Percentiles rank a stretch among this genome's conserved stretches.
Conservation (phyloP, 2,329 filamentous ascomycete species). For the Balansia obtecta region DNA sequence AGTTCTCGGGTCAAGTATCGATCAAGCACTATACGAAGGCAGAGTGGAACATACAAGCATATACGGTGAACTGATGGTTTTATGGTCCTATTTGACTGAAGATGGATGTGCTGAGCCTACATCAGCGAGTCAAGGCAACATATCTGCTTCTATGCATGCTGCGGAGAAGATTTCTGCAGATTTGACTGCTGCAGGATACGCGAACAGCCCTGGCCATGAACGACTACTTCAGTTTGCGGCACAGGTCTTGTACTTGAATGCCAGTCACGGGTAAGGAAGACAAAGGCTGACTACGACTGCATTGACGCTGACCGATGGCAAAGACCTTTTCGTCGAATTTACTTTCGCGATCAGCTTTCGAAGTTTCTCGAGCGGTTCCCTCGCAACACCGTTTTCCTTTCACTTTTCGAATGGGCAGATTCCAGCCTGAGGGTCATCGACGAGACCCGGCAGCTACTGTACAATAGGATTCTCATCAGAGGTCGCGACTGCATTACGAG, state of each 20-base stretch:
- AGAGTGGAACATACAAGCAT: slow-evolving; percentile 35
- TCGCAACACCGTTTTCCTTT: slow-evolving; percentile 62
- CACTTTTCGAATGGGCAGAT: slow-evolving; percentile 62
- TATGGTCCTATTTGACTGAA: slow-evolving; percentile 54
- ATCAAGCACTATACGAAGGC: slow-evolving; percentile 41
- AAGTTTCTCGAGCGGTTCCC: slow-evolving; percentile 55
- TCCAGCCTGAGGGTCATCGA: slow-evolving; percentile 61
- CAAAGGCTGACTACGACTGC: background rate
- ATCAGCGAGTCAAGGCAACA: slow-evolving; percentile 39
- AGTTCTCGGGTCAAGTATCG: slow-evolving; percentile 38
- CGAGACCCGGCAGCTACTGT: slow-evolving; percentile 56
- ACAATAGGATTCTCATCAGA: slow-evolving; percentile 33
- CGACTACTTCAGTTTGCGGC: slow-evolving; percentile 56
- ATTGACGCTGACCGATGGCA: background rate
- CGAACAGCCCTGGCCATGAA: slow-evolving; percentile 37
- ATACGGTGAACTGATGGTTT: slow-evolving; percentile 47
- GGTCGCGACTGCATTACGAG: slow-evolving; percentile 29
- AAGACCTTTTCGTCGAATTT: slow-evolving; percentile 54
- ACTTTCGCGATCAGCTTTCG: slow-evolving; percentile 49
- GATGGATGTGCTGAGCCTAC: slow-evolving; percentile 28
- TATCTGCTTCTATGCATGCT: slow-evolving; percentile 34
- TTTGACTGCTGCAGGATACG: slow-evolving; percentile 25
- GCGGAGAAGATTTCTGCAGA: slow-evolving; percentile 30
- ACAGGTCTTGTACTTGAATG: slow-evolving; percentile 53
- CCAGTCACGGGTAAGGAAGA: slow-evolving; percentile 38